Base-by-base conservation (phyloP, 192 early-diverging fungal species). In the Oehlia diaphana region DNA sequence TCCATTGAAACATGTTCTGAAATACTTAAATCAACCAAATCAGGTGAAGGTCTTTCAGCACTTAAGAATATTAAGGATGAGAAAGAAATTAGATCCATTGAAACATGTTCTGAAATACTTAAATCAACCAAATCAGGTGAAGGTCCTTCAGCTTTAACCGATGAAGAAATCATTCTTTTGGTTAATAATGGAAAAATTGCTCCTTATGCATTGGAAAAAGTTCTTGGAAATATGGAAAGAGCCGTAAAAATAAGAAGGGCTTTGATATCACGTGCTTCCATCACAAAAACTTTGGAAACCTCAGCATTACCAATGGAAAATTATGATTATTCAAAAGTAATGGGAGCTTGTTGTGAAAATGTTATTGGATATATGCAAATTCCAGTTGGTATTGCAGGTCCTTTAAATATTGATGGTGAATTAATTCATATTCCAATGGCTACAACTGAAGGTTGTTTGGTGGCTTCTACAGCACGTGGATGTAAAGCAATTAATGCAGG, bases 271-370 rank as follows among this genome's bases (percentile, higher is more conserved):
- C 90, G 93, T 67, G 88, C 87, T 42, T 90, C 91, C 2, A 72
- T 82, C 5, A 87, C 91, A n/a, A 90, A 90, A 77, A 88, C 89
- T 19, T 83, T 95, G 23, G 91, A 92, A 83, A 65, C 79, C 3
- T 91, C 91, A 67, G 82, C 85, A 14, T 86, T 98, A 69, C 96
- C 96, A 35, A 87, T 94, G 80, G 85, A 93, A 65, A 89, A 94
- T 83, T 98, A 97, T 82, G 94, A 95, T 85, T 98, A 98, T 82
- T 87, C 88, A 79, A 92, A 93, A 81, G 94, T 98, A 6, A 89
- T 92, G 81, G 96, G 96, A 19, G 90, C 93, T 77, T 98, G 96
- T 88, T 98, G 96, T 82, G 96, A 98, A 84, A 98, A 97, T 85
- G 96, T 98, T 10, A 92, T 98, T 80, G 96, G 96, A 66, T 93